A percentile compares a stretch with the other conserved stretches of the same genome.
phyloP scores from a whole-genome alignment of 2,329 filamentous ascomycete species.

The Chrysoporthe austroafricana region DNA sequence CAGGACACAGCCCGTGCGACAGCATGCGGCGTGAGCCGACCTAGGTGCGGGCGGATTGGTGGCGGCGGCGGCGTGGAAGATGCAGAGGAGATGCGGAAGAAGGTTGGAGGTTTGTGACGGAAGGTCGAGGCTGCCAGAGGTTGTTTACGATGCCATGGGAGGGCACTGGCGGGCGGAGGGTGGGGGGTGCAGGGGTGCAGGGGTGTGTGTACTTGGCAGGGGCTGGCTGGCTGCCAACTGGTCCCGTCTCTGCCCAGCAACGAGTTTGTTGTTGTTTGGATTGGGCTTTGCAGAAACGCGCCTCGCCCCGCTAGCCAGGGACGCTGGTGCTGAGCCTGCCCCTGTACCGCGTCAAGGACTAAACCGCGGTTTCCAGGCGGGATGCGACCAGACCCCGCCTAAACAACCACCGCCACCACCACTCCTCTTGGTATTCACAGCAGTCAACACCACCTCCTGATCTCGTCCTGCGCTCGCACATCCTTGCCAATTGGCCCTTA shows the following conservation, averaged over 20 bases:
- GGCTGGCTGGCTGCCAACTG: background rate
- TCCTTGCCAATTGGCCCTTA: conserved; percentile 4
- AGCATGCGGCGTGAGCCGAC: background rate
- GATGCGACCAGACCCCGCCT: background rate
- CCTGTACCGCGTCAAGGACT: background rate
- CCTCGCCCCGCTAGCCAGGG: conserved; percentile 14
- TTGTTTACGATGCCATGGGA: background rate
- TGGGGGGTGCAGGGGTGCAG: background rate
- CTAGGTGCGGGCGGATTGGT: background rate
- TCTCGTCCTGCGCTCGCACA: background rate
- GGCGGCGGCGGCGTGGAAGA: conserved; percentile 11
- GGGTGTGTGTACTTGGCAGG: background rate
- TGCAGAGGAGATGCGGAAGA: conserved; percentile 4
- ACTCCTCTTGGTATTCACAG: background rate
- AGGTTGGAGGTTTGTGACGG: background rate
- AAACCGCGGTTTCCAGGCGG: background rate
- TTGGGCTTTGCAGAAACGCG: conserved; percentile 1
- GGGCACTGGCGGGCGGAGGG: background rate
- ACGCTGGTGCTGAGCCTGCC: too few species aligned
- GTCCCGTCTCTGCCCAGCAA: conserved; percentile 12
- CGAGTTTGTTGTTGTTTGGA: conserved; percentile 24
- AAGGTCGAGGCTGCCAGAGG: background rate
- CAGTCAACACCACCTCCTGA: background rate
- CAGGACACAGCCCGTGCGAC: conserved; percentile 3
- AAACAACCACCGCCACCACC: background rate